Evolutionary conservation across 225 moss, liverwort and hornwort genomes (phyloP), one percentile per base, ranked within the genome.

Genomic region (Antitrichia curtipendula): DNA sequence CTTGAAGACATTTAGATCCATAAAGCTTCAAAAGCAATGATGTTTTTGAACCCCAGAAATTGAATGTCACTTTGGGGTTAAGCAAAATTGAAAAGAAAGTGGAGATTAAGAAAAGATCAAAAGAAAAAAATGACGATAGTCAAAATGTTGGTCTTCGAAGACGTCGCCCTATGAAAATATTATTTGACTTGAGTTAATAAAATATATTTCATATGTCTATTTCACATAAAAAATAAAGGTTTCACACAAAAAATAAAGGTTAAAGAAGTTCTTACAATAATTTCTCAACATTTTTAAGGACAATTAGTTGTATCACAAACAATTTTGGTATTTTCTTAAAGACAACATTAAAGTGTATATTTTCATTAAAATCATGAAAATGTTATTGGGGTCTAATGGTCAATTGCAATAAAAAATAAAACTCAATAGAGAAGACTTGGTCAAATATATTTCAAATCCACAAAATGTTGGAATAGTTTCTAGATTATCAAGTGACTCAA

Each of bases 351-450:
- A 82, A 12, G 16, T 29, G 2, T 7, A 22, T 28, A 86, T 6
- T 31, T 11, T 29, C 12, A 63, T n/a, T 4, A 13, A 23, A 59
- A 87, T 36, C 31, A 82, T 90, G 31, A 78, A 88, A 81, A 84
- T 79, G 41, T 66, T 91, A 15, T n/a, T 24, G 61, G 78, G 7
- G 3, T 25, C 2, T 24, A 10, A 19, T 3, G 1, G 10, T 68
- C 63, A 50, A 16, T 70, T 49, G 8, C 58, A 84, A 90, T 10
- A 56, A 38, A 83, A 93, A 23, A 89, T 78, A 49, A 92, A 92
- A 57, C 15, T 96, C 36, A 63, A 90, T 53, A 89, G 88, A 24
- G 91, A 95, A 62, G 96, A 97, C n/a, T 89, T 96, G 40, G 93
- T 97, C 4, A 90, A 94, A 86, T 89, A 83, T 78, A 28, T 93